Conservation (phyloP, 2,329 filamentous ascomycete genomes). For the Aspergillus sp. region DNA sequence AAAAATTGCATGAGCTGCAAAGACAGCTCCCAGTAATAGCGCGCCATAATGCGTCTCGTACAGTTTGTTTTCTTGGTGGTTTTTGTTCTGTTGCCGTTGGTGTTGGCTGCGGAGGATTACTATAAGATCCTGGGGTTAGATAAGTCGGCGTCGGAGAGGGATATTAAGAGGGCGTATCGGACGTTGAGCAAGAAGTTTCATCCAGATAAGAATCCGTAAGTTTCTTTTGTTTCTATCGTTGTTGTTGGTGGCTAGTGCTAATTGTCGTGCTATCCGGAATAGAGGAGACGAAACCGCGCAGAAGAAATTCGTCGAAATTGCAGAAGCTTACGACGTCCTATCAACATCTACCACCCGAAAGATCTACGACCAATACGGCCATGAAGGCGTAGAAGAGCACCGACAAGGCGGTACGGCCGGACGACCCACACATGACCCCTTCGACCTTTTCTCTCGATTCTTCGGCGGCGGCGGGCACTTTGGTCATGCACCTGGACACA, state of each 20-base stretch:
- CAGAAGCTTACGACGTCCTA: constrained; percentile 91
- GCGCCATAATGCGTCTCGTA: constrained; percentile 28
- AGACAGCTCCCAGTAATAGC: constrained; percentile 7
- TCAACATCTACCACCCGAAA: constrained; percentile 71
- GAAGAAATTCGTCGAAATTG: constrained; percentile 86
- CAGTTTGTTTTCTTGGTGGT: constrained; percentile 26
- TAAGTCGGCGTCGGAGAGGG: constrained; percentile 70
- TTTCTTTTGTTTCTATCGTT: constrained; percentile 11
- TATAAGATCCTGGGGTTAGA: constrained; percentile 71
- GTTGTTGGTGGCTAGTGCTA: not conserved
- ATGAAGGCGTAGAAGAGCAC: constrained; percentile 81
- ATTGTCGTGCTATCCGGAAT: not conserved
- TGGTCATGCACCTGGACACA: constrained; percentile 63
- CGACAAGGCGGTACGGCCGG: constrained; percentile 60
- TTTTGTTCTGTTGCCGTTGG: constrained; percentile 29
- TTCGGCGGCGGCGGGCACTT: constrained; percentile 89
- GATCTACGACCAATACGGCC: constrained; percentile 90
- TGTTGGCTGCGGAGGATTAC: constrained; percentile 40
- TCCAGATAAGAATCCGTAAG: constrained; percentile 95
- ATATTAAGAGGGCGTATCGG: constrained; percentile 91
- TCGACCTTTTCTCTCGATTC: constrained; percentile 93
- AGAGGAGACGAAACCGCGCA: constrained; percentile 74
- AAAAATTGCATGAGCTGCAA: constrained; percentile 8
- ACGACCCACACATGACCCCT: constrained; percentile 67
- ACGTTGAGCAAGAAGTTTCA: constrained; percentile 91